phyloP scores from a whole-genome alignment of 129 eudicot species.

The Helianthus annuus region HanXRQr2.0-SUNRISE NC_035439.2:17904869-17905368 shows the following conservation, averaged over 20 bases:
- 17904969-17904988: slow-evolving; percentile 15
- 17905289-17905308: slow-evolving; percentile 18
- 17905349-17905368: slow-evolving; percentile 60
- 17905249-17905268: slow-evolving; percentile 8
- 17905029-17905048: slow-evolving; percentile 21
- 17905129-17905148: slow-evolving; percentile 25
- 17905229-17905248: slow-evolving; percentile 25
- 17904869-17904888: no score
- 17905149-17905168: slow-evolving; percentile 30
- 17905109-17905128: slow-evolving; percentile 27
- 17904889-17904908: no score
- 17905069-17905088: slow-evolving; percentile 20
- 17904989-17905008: slow-evolving; percentile 22
- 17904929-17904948: background rate
- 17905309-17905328: slow-evolving; percentile 29
- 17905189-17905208: slow-evolving; percentile 41
- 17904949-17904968: slow-evolving; percentile 5
- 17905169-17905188: slow-evolving; percentile 34
- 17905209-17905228: slow-evolving; percentile 32
- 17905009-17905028: slow-evolving; percentile 25
- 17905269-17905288: slow-evolving; percentile 22
- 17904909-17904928: no score
- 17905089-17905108: slow-evolving; percentile 15
- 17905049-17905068: slow-evolving; percentile 3
- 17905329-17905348: slow-evolving; percentile 79